A percentile compares a stretch with the other conserved stretches of the same genome.
Evolutionary conservation across 345 rosid genomes (phyloP).

Genomic region (Euphorbia lathyris): DNA sequence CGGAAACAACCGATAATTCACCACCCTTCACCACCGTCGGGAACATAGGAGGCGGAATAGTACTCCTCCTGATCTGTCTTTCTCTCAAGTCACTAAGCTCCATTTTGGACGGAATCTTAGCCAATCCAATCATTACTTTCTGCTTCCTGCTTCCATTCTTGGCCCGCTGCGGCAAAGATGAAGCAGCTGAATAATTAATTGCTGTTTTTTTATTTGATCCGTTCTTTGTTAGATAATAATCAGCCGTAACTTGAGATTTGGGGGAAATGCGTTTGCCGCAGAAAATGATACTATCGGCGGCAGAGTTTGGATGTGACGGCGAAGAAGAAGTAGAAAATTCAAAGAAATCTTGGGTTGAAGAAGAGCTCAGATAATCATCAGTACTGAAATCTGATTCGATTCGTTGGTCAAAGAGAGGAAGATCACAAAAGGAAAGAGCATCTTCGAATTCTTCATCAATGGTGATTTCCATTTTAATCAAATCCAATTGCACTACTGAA

Average conservation of each 20-base stretch:
- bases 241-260: too few relatives aligned
- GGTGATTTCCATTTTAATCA: constrained; percentile 1
- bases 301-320: neutral
- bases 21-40: neutral
- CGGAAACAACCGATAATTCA: neutral
- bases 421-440: constrained; percentile 2
- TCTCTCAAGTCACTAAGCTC: constrained; percentile 42
- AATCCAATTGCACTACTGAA: too few relatives aligned
- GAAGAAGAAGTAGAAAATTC: neutral
- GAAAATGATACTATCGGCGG: neutral
- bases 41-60: constrained; percentile 28
- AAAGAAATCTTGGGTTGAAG: constrained; percentile 1
- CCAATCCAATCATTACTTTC: constrained; percentile 7
- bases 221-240: neutral
- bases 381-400: neutral
- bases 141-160: neutral
- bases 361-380: neutral
- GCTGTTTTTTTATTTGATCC: neutral
- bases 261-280: neutral
- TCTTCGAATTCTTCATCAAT: constrained; percentile 3
- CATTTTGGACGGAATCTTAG: constrained; percentile 34
- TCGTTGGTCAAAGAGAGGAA: neutral
- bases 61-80: constrained; percentile 32
- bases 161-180: neutral
- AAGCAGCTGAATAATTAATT: neutral